Evolutionary conservation across 2,329 filamentous ascomycete genomes (phyloP), one percentile per base, ranked within the genome.

Genomic region (Botrytis tulipae): DNA sequence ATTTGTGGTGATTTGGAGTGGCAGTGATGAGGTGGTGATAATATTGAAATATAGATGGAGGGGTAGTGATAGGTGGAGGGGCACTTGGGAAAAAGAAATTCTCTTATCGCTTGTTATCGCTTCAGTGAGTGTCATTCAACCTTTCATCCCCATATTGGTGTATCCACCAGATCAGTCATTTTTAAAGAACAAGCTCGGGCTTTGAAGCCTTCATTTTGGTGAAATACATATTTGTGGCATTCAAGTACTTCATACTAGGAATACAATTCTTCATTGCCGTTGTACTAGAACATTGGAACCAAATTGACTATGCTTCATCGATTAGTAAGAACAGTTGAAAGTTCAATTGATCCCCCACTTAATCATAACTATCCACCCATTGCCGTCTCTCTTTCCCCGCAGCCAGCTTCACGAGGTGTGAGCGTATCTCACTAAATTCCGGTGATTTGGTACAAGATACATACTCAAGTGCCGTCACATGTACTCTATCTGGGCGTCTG

Each of bases 31-130:
- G 14, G 25, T 48, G 44, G 22, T 54, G 46, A 46, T 54, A 9
- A 20, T n/a, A 54, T 48, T 37, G 51, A n/a, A 25, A 32, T 59
- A 14, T 12, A 29, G 44, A 63, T n/a, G 35, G 61, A 66, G 35
- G 46, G 48, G 67, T 44, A 40, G 22, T 42, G 16, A 42, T 57
- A 29, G 42, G n/a, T 66, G 67, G 67, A 70, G 66, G 66, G 66
- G 66, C 48, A 54, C 46, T 57, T 22, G 40, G 48, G 66, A 32
- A 32, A 66, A 29, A 68, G 35, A 70, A 70, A 70, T 46, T 70
- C 54, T 61, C 67, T 70, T 61, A 70, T 70, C 67, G 25, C 51
- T 42, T 42, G 14, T 57, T 59, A 70, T 59, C 67, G 22, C 67
- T 70, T 46, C 37, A 46, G 32, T n/a, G 46, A 25, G 37, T 48